These are phyloP conservation scores for Diplodia scrobiculata DNA, from an alignment of 2,329 filamentous ascomycete genomes.

Conservation along the genomic window DNA sequence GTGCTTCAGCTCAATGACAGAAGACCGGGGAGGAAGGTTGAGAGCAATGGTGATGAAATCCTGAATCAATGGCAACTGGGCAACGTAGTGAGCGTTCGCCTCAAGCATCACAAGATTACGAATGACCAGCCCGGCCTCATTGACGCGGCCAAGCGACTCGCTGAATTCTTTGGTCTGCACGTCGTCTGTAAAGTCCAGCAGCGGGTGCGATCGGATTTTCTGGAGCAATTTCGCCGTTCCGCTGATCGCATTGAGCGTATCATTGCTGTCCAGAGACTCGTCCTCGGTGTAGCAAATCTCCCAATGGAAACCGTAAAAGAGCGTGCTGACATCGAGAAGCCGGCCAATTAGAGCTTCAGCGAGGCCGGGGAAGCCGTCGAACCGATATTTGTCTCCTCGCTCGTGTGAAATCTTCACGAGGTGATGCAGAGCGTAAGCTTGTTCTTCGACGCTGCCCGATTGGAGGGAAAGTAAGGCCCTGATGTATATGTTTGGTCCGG, in stretches of 20 bases:
- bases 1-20: slow-evolving; percentile 81
- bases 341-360: slow-evolving; percentile 87
- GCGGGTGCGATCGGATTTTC: slow-evolving; percentile 65
- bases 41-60: slow-evolving; percentile 83
- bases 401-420: slow-evolving; percentile 94
- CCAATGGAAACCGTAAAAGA: slow-evolving; percentile 85
- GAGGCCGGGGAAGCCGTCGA: slow-evolving; percentile 85
- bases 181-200: slow-evolving; percentile 65
- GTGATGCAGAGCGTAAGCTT: slow-evolving; percentile 91
- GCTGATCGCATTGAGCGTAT: slow-evolving; percentile 64
- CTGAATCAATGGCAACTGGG: slow-evolving; percentile 71
- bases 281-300: slow-evolving; percentile 68
- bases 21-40: slow-evolving; percentile 71
- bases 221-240: slow-evolving; percentile 73
- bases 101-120: slow-evolving; percentile 94
- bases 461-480: slow-evolving; percentile 81
- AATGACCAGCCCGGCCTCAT: slow-evolving; percentile 82
- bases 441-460: slow-evolving; percentile 75
- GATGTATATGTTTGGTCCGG: slow-evolving; percentile 87
- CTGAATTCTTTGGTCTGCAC: slow-evolving; percentile 72
- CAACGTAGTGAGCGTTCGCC: slow-evolving; percentile 82
- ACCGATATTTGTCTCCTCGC: slow-evolving; percentile 91
- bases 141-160: slow-evolving; percentile 73
- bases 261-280: slow-evolving; percentile 53
- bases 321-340: slow-evolving; percentile 71